A percentile compares a stretch with the other conserved stretches of the same genome.
Conservation (phyloP, 1,284 basidiomycete genomes). For the Ustilago nuda region DNA sequence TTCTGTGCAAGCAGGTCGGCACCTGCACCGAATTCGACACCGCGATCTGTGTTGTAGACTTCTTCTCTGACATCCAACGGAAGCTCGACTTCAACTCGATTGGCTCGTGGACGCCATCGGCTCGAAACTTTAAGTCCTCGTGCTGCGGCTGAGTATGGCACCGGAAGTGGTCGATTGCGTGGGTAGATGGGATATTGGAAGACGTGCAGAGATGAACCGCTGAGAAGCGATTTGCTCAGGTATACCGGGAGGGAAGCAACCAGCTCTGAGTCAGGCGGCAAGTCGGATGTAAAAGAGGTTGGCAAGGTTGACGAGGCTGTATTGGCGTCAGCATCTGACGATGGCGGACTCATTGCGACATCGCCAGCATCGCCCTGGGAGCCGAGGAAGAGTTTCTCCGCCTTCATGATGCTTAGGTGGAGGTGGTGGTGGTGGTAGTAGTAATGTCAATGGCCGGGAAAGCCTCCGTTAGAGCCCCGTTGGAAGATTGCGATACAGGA, state of each 20-base stretch:
- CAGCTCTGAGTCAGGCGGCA: conserved; percentile 52
- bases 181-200: conserved; percentile 67
- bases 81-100: conserved; percentile 65
- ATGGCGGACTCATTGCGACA: conserved; percentile 11
- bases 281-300: conserved; percentile 23
- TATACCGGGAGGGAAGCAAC: conserved; percentile 67
- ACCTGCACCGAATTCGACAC: conserved; percentile 55
- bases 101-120: conserved; percentile 62
- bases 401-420: conserved; percentile 20
- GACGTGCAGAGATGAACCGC: conserved; percentile 53
- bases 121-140: conserved; percentile 57
- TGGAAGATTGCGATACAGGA: neutral
- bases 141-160: conserved; percentile 61
- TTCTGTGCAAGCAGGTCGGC: conserved; percentile 44
- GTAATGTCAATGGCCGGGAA: neutral
- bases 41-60: conserved; percentile 64
- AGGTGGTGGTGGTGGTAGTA: conserved; percentile 9
- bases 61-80: conserved; percentile 63
- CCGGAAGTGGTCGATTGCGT: conserved; percentile 58
- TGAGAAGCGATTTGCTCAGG: conserved; percentile 58
- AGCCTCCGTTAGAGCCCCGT: too few species aligned
- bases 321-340: conserved; percentile 3
- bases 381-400: conserved; percentile 34
- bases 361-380: conserved; percentile 17
- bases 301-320: conserved; percentile 18